Evolutionary conservation across 148 eudicot genomes (phyloP).

Genomic region (Vaccinium corymbosum): DNA sequence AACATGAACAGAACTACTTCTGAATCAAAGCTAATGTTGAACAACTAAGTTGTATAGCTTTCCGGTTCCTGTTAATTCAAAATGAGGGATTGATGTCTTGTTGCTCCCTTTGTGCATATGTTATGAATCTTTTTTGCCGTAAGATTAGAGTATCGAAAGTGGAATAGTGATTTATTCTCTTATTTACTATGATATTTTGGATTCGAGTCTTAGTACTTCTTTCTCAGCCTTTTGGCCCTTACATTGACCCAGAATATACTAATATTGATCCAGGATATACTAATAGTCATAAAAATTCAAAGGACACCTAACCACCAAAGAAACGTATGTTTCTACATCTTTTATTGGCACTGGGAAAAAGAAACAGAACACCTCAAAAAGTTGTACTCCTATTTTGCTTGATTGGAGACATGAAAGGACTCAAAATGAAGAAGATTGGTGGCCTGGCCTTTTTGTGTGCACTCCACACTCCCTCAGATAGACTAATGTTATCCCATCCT

Average conservation of each 20-base stretch:
- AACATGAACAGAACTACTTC: background rate
- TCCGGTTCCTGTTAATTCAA: background rate
- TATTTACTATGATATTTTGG: background rate
- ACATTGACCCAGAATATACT: background rate
- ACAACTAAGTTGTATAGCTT: background rate
- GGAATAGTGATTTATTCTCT: background rate
- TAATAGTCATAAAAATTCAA: background rate
- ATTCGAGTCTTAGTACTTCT: background rate
- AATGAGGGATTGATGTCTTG: background rate
- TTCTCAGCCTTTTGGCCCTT: background rate
- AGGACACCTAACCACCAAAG: background rate
- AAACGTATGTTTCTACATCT: background rate
- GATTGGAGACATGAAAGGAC: background rate
- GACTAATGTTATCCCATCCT: background rate
- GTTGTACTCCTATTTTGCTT: background rate
- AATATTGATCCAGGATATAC: background rate
- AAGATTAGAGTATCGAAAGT: background rate
- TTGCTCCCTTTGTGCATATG: background rate
- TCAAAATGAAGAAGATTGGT: background rate
- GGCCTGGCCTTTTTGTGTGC: conserved; percentile 6
- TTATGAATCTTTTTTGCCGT: background rate
- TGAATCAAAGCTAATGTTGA: background rate
- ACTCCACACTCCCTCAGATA: conserved; percentile 9
- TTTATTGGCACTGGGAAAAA: background rate
- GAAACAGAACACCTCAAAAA: background rate